A percentile compares a stretch with the other conserved stretches of the same genome.
Evolutionary conservation across 2,329 filamentous ascomycete genomes (phyloP).

Genomic region (Fusarium sp.): DNA sequence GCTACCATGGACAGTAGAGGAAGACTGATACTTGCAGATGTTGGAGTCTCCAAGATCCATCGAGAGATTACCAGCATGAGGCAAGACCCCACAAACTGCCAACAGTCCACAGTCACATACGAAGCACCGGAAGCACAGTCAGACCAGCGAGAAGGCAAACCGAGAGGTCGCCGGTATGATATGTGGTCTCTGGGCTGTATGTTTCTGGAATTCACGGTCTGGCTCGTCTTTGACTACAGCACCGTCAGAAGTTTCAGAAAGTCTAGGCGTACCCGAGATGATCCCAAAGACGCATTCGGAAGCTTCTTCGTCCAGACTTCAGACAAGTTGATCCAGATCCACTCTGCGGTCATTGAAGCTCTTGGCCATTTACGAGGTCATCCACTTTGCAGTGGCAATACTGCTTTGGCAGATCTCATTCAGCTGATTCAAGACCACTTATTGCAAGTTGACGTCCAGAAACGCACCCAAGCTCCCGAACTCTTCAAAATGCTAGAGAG

Average conservation of each 20-base stretch:
- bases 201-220: constrained; percentile 26
- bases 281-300: neutral
- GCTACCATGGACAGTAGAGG: neutral
- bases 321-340: neutral
- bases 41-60: constrained; percentile 28
- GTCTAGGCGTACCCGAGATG: neutral
- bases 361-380: neutral
- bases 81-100: constrained; percentile 1
- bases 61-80: constrained; percentile 11
- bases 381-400: neutral
- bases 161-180: constrained; percentile 20
- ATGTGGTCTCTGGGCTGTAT: constrained; percentile 35
- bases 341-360: neutral
- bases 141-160: neutral
- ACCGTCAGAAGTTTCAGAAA: neutral
- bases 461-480: neutral
- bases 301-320: constrained; percentile 9
- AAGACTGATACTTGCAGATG: constrained; percentile 20
- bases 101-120: constrained; percentile 15
- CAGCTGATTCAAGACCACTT: neutral
- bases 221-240: constrained; percentile 12
- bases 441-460: neutral
- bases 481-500: neutral
- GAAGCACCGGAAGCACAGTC: constrained; percentile 25
- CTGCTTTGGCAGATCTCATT: constrained; percentile 6